phyloP scores from a whole-genome alignment of 1,284 basidiomycete genomes.

The Ustilago cynodontis region DNA sequence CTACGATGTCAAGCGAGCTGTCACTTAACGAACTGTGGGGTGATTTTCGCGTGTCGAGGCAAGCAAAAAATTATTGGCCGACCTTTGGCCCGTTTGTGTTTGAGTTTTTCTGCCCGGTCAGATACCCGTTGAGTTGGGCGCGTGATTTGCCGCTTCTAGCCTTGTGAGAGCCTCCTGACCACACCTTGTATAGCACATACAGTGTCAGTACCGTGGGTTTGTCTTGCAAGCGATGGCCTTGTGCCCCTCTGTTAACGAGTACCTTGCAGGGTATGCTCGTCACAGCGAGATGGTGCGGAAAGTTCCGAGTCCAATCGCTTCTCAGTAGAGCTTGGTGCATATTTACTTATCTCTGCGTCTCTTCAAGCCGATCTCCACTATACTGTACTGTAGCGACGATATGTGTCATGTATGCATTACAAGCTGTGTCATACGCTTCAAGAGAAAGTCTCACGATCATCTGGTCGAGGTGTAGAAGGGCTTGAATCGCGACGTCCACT shows the following conservation, averaged over 20 bases:
- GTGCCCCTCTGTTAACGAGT: neutral
- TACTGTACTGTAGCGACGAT: no score
- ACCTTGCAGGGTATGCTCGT: constrained; percentile 7
- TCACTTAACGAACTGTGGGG: constrained; percentile 8
- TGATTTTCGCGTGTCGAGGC: neutral
- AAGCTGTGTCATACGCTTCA: neutral
- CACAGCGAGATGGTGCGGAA: neutral
- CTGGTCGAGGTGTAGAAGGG: constrained; percentile 33
- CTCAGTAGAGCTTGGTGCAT: no score
- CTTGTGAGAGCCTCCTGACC: neutral
- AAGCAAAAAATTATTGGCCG: constrained; percentile 31
- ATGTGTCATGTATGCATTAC: neutral
- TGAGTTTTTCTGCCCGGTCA: constrained; percentile 15
- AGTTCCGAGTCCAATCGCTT: constrained; percentile 7
- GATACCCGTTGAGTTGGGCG: constrained; percentile 12
- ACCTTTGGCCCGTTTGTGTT: constrained; percentile 43
- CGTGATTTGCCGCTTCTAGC: neutral
- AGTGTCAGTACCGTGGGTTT: no score
- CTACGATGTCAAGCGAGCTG: constrained; percentile 11
- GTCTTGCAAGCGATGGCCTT: neutral
- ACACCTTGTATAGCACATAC: neutral
- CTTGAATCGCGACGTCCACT: constrained; percentile 23
- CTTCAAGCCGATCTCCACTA: no score
- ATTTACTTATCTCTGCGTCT: no score
- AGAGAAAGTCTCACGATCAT: constrained; percentile 24